phyloP scores from a whole-genome alignment of 805 yeast species.

The Tetrapisispora taiwanensis region DNA sequence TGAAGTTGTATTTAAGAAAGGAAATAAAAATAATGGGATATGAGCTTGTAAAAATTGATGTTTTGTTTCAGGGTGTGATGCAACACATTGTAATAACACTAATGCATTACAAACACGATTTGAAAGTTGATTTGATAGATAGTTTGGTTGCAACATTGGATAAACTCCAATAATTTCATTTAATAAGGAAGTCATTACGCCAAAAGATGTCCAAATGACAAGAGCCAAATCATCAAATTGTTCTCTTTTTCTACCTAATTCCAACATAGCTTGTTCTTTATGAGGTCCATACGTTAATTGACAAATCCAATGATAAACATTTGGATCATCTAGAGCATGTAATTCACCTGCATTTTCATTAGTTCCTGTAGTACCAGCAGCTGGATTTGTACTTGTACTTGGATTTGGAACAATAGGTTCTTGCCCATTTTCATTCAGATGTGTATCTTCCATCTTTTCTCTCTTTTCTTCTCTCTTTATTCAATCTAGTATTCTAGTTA shows the following conservation, averaged over 20 bases:
- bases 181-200: conserved; percentile 84
- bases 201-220: conserved; percentile 91
- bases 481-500: too few species aligned
- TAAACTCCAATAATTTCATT: conserved; percentile 88
- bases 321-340: conserved; percentile 59
- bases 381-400: too few species aligned
- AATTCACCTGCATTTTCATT: conserved; percentile 6
- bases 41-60: conserved; percentile 79
- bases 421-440: conserved; percentile 3
- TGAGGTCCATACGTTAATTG: conserved; percentile 85
- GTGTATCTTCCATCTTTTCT: conserved; percentile 1
- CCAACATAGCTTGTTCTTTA: conserved; percentile 85
- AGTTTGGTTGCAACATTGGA: conserved; percentile 82
- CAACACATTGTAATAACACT: conserved; percentile 91
- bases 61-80: conserved; percentile 87
- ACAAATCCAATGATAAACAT: conserved; percentile 80
- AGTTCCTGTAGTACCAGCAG: neutral
- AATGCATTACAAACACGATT: conserved; percentile 93
- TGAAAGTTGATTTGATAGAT: conserved; percentile 72
- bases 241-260: conserved; percentile 88
- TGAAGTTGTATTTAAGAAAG: conserved; percentile 84
- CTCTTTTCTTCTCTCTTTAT: too few species aligned
- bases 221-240: conserved; percentile 89
- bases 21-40: conserved; percentile 84
- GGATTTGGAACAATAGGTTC: neutral